These are phyloP conservation scores for Komagataella phaffii DNA, from an alignment of 805 yeast species.

Conservation along the genomic window DNA sequence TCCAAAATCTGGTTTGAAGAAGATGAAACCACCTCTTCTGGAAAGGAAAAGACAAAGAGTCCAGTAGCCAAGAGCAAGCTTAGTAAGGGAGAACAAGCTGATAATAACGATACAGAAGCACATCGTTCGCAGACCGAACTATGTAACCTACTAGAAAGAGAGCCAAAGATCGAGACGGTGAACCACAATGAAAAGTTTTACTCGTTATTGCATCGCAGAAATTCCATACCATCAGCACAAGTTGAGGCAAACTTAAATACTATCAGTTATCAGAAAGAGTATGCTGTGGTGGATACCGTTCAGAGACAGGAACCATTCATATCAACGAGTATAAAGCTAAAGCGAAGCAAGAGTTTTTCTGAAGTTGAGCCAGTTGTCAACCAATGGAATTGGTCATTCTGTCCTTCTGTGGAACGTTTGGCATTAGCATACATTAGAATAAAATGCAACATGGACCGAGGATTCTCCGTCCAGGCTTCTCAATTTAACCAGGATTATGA, in stretches of 20 bases:
- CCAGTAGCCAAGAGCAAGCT: not conserved
- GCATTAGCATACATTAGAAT: conserved; percentile 13
- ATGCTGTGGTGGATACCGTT: not conserved
- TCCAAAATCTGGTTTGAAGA: not conserved
- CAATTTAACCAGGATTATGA: conserved; percentile 11
- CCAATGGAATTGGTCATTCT: conserved; percentile 7
- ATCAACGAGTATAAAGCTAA: conserved; percentile 4
- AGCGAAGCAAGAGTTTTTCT: conserved; percentile 24
- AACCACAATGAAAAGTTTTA: conserved; percentile 5
- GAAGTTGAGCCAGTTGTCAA: conserved; percentile 12
- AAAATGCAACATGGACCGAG: conserved; percentile 8
- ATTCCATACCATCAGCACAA: conserved; percentile 23
- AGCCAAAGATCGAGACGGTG: not conserved
- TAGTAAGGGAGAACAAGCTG: not conserved
- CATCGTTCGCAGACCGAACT: not conserved
- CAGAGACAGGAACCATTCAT: not conserved
- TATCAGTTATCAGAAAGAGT: conserved; percentile 4
- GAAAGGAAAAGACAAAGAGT: not conserved
- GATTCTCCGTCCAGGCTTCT: conserved; percentile 9
- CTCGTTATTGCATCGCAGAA: conserved; percentile 19
- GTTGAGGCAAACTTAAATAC: conserved; percentile 18
- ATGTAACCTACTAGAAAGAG: not conserved
- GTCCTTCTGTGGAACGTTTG: conserved; percentile 11
- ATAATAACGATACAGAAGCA: not conserved
- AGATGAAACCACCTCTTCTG: not conserved